Evolutionary conservation across 2,329 filamentous ascomycete species (phyloP).

Genomic region (Truncatella angustata): DNA sequence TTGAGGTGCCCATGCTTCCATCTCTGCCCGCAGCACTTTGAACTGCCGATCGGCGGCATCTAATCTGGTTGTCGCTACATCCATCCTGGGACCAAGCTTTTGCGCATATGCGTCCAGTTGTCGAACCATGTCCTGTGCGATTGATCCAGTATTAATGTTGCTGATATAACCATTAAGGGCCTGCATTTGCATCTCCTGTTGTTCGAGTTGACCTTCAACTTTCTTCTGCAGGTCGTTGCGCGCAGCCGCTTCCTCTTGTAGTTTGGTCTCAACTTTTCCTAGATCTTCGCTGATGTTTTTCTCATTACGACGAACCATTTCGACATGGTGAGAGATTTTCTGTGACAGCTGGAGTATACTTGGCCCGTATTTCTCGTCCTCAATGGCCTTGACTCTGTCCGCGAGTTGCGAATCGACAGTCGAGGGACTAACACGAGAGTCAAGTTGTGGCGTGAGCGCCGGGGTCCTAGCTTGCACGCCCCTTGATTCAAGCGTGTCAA

Average conservation of each 20-base stretch:
- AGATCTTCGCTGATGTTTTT: neutral
- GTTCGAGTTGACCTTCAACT: neutral
- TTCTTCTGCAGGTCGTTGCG: neutral
- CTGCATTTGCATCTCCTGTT: neutral
- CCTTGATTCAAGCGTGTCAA: slow-evolving; percentile 1
- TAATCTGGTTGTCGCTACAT: neutral
- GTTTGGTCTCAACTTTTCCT: neutral
- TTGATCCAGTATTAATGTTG: neutral
- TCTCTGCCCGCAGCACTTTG: too few species aligned
- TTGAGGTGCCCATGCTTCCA: too few species aligned
- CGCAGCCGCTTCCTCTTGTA: neutral
- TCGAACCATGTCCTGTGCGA: neutral
- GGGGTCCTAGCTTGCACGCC: slow-evolving; percentile 1
- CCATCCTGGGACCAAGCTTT: neutral
- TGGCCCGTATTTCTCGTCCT: neutral
- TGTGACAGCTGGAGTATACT: neutral
- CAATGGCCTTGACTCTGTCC: slow-evolving; percentile 1
- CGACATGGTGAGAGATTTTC: neutral
- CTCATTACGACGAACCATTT: neutral
- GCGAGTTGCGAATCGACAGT: neutral
- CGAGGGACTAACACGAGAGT: neutral
- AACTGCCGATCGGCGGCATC: neutral
- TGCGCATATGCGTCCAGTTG: neutral
- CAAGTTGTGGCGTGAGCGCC: neutral
- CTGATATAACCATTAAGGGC: neutral